These are phyloP conservation scores for Cercospora canescens DNA, from an alignment of 2,329 filamentous ascomycete genomes.

Conservation along the genomic window DNA sequence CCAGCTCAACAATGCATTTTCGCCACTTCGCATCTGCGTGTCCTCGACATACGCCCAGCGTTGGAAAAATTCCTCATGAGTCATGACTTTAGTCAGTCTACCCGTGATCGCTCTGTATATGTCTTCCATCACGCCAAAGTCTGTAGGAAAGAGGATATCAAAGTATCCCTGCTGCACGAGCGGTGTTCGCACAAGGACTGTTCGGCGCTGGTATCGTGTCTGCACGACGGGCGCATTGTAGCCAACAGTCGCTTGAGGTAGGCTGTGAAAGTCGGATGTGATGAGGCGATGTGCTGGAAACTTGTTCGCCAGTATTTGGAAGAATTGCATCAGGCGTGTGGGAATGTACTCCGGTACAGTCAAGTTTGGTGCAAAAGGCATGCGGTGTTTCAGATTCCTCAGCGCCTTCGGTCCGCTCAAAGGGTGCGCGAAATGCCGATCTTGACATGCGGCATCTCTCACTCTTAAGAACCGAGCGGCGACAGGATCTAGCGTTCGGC, in stretches of 20 bases:
- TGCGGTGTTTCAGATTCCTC: conserved; percentile 60
- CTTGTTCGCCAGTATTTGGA: conserved; percentile 81
- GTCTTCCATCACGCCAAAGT: conserved; percentile 87
- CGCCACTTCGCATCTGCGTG: conserved; percentile 83
- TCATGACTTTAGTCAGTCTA: conserved; percentile 79
- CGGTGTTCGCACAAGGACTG: conserved; percentile 86
- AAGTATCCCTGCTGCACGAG: conserved; percentile 98
- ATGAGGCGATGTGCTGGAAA: conserved; percentile 90
- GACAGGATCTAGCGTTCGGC: conserved; percentile 74
- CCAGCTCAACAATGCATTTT: conserved; percentile 90
- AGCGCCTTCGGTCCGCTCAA: conserved; percentile 57
- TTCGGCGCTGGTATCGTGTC: conserved; percentile 83
- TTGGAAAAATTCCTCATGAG: conserved; percentile 87
- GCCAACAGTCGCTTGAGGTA: conserved; percentile 80
- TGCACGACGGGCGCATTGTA: conserved; percentile 95
- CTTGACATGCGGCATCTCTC: conserved; percentile 69
- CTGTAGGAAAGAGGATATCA: conserved; percentile 96
- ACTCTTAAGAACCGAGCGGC: conserved; percentile 80
- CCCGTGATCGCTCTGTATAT: conserved; percentile 93
- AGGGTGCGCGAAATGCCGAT: conserved; percentile 62
- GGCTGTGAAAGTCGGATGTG: conserved; percentile 83
- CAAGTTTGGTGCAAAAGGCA: conserved; percentile 75
- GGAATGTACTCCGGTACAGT: conserved; percentile 90
- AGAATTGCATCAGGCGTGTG: conserved; percentile 94
- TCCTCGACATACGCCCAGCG: conserved; percentile 90